Evolutionary conservation across 192 early-diverging fungal genomes (phyloP), one percentile per base, ranked within the genome.

Genomic region (Spizellomyces sp.): DNA sequence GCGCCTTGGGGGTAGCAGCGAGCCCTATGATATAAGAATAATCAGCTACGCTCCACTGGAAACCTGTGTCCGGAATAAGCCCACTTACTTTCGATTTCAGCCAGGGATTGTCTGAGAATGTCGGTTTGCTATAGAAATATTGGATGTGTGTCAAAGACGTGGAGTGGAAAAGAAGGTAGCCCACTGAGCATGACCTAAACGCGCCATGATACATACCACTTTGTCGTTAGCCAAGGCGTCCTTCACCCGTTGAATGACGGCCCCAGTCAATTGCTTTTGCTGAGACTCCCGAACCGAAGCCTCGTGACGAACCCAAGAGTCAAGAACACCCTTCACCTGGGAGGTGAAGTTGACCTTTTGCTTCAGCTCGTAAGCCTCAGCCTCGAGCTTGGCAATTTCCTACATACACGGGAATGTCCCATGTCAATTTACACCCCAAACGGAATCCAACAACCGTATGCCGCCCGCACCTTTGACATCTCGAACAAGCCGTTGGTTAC

Each of bases 281-380:
- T 95, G 91, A 66, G 84, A 88, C 79, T 96, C 96, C 81, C 96
- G 94, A 66, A 98, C 88, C 36, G 83, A 84, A 69, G 90, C 86
- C 83, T 98, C 96, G 76, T 98, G 93, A 73, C 96, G 95, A 48
- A 96, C 95, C 96, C 96, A 98, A 46, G 92, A 91, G 84, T 98
- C 96, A 21, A 98, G 85, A 62, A 92, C 89, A 17, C 81, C 59
- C 89, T 96, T 96, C 74, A 93, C 87, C 81, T 98, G 95, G 41
- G 76, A 17, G 65, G 89, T 87, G 75, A 93, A 86, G 62, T 87
- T 83, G 36, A 90, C 90, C 71, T 89, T 89, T 80, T 98, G 96
- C 91, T 98, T 94, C 57, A 97, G 86, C 82, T 93, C 90, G 77
- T 93, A 98, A 55, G 94, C 90, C 81, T 96, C 90, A 46, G 95